Evolutionary conservation across 2,329 filamentous ascomycete genomes (phyloP), one percentile per base, ranked within the genome.

Genomic region (Neonectria punicea): DNA sequence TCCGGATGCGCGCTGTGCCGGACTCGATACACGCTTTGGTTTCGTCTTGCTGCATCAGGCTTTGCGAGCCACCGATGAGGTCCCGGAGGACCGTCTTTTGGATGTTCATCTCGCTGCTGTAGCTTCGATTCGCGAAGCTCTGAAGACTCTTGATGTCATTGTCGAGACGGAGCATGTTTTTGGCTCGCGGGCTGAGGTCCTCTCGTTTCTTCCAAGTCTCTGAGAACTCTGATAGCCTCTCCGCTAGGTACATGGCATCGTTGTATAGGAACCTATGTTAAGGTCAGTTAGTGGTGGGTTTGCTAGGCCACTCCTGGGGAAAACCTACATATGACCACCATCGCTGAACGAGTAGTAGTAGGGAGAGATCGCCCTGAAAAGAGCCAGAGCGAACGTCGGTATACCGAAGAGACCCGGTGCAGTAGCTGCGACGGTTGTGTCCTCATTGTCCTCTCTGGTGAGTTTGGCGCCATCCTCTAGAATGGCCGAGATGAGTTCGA

Each of bases 281-380:
- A 16, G 2, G 50, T 73, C 9, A 73, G 69, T 16, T 4, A 53
- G 47, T 47, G 3, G 2, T 43, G 3, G 3, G 32, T 22, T 4
- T 10, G 0, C 9, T 16, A 16, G 1, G 30, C n/a, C 13, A 32
- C 14, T 16, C 7, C 6, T 9, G 11, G 30, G 16, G 25, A 7
- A 9, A 18, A 67, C 86, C 75, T 79, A 90, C 89, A 92, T 91
- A 70, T 88, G 91, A 25, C 89, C 89, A 25, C 86, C 86, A 14
- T 81, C 80, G 43, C 89, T 84, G 14, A 87, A 82, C 0, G 87
- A 83, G 75, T 96, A 96, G 73, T 92, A 92, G 62, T 91, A 87
- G 0, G 91, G 89, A 5, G 92, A 91, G 2, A 93, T 88, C 4
- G 92, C 92, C 54, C 93, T 85, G 77, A 94, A 96, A 80, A 94